A percentile compares a stretch with the other conserved stretches of the same genome.
These are phyloP conservation scores for Fennellomyces sp. DNA, from an alignment of 371 early-diverging fungal species.

Conservation along the genomic window DNA sequence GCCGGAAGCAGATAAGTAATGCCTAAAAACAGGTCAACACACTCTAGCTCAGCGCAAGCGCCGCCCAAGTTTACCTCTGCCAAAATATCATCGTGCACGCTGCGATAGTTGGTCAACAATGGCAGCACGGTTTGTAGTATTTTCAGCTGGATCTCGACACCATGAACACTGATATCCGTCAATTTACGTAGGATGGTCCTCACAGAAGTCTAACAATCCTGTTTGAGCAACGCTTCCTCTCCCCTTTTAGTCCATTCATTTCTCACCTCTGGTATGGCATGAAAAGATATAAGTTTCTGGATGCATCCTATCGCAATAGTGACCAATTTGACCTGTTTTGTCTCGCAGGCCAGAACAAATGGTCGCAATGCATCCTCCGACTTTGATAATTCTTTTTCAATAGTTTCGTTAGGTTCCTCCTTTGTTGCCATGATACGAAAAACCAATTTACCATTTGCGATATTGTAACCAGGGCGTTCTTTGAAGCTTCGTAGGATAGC, in stretches of 20 bases:
- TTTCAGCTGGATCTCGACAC: conserved; percentile 91
- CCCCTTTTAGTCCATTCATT: neutral
- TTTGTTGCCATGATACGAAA: neutral
- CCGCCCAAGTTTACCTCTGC: conserved; percentile 84
- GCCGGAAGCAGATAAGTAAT: conserved; percentile 83
- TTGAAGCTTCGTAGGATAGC: conserved; percentile 63
- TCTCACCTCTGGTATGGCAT: conserved; percentile 81
- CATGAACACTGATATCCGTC: conserved; percentile 70
- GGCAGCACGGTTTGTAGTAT: conserved; percentile 92
- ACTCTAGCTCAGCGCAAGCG: neutral
- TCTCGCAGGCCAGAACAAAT: conserved; percentile 89
- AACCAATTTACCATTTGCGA: conserved; percentile 48
- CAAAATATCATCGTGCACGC: conserved; percentile 79
- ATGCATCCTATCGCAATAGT: conserved; percentile 88
- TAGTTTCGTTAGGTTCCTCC: neutral
- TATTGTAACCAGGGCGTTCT: conserved; percentile 58
- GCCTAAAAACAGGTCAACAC: conserved; percentile 49
- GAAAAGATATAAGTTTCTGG: conserved; percentile 84
- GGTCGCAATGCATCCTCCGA: conserved; percentile 86
- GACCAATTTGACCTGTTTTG: conserved; percentile 83
- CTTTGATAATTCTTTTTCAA: conserved; percentile 71
- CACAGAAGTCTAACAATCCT: conserved; percentile 63
- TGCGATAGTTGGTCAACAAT: conserved; percentile 81
- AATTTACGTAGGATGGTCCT: conserved; percentile 72
- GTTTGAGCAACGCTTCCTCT: neutral